phyloP scores from a whole-genome alignment of 345 rosid genomes.

The Syzygium aqueum region DNA sequence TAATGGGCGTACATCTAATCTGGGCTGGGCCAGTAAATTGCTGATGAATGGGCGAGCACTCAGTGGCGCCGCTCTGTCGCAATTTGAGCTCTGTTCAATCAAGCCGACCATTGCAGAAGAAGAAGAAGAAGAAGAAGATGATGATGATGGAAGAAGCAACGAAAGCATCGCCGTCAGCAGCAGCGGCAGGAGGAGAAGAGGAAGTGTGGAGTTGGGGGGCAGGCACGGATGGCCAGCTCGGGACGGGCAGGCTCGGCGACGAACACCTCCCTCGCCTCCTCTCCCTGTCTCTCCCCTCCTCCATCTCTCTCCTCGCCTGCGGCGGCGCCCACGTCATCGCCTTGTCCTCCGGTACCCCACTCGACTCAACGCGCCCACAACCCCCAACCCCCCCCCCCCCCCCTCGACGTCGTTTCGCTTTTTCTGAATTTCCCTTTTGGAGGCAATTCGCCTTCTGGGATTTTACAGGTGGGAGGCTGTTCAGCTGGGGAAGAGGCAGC shows the following conservation, averaged over 20 bases:
- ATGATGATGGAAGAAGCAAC: neutral
- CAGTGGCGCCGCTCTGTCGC: neutral
- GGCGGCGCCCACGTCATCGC: conserved; percentile 94
- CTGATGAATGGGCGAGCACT: neutral
- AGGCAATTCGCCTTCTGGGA: neutral
- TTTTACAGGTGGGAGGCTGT: conserved; percentile 51
- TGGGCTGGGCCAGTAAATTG: neutral
- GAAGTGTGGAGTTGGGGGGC: conserved; percentile 95
- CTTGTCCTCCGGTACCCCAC: conserved; percentile 39
- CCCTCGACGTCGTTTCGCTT: neutral
- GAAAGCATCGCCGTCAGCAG: neutral
- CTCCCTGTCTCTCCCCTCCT: conserved; percentile 28
- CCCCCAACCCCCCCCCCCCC: neutral
- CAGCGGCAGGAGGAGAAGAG: neutral
- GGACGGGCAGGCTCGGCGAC: conserved; percentile 60
- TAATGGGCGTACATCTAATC: neutral
- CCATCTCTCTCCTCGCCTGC: conserved; percentile 65
- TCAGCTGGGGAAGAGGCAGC: conserved; percentile 91
- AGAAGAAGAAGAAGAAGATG: neutral
- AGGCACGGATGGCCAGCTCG: conserved; percentile 88
- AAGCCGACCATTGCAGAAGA: neutral
- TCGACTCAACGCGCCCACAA: neutral
- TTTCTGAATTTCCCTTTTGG: neutral
- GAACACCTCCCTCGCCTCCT: conserved; percentile 74
- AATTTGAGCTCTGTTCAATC: neutral